Conservation (phyloP, 805 yeast genomes). For the Saccharomycopsis sp. region DNA sequence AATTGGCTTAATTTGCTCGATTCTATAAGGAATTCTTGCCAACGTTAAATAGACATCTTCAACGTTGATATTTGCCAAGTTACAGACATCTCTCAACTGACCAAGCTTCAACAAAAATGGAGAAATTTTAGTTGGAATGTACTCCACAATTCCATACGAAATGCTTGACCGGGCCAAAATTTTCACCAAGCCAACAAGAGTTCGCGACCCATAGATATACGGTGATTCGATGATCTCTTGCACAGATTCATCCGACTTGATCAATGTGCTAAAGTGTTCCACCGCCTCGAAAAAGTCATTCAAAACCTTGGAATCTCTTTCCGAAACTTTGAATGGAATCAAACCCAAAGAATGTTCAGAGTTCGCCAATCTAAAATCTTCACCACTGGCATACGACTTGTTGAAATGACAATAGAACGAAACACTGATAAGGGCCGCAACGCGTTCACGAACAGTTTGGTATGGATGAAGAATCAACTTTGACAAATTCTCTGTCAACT, state of each 20-base stretch:
- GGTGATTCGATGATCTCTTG: slow-evolving; percentile 51
- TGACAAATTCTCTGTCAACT: slow-evolving; percentile 36
- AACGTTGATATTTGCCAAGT: slow-evolving; percentile 53
- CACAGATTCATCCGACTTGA: slow-evolving; percentile 30
- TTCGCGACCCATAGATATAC: slow-evolving; percentile 56
- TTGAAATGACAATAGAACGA: slow-evolving; percentile 30
- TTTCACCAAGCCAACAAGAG: slow-evolving; percentile 52
- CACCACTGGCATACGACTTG: slow-evolving; percentile 33
- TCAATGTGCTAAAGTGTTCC: slow-evolving; percentile 30
- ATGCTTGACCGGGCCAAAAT: slow-evolving; percentile 33
- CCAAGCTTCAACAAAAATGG: slow-evolving; percentile 63
- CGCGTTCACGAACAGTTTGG: slow-evolving; percentile 58
- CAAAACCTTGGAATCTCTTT: slow-evolving; percentile 25
- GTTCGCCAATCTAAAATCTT: slow-evolving; percentile 31
- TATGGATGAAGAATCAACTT: slow-evolving; percentile 52
- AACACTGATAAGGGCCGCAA: slow-evolving; percentile 51
- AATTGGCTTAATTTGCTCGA: slow-evolving; percentile 34
- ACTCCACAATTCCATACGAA: slow-evolving; percentile 43
- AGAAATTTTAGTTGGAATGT: slow-evolving; percentile 43
- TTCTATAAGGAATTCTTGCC: slow-evolving; percentile 39
- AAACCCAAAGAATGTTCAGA: slow-evolving; percentile 29
- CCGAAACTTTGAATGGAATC: slow-evolving; percentile 26
- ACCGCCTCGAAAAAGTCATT: slow-evolving; percentile 37
- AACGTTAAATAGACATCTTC: slow-evolving; percentile 36
- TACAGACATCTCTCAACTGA: slow-evolving; percentile 72